Conservation (phyloP, 2,329 filamentous ascomycete species). For the Cladosporium colombiae region DNA sequence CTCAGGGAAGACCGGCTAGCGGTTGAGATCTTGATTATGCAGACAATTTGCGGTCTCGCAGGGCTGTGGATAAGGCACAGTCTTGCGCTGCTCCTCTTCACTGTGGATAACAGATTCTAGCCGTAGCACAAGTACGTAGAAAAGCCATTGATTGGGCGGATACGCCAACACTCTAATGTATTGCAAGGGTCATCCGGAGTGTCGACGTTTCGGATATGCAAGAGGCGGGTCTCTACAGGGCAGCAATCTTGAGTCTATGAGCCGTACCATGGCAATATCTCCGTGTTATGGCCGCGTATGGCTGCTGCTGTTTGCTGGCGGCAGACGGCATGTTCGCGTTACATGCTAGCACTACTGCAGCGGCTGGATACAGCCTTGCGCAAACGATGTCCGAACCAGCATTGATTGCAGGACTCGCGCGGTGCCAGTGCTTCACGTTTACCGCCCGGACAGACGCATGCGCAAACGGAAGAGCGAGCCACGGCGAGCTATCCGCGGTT, state of each 20-base stretch:
- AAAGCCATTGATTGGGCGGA: constrained; percentile 7
- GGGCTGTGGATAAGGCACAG: constrained; percentile 84
- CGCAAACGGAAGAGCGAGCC: neutral
- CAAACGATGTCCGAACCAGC: neutral
- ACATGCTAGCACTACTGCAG: neutral
- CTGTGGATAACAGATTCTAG: constrained; percentile 69
- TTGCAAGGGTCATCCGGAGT: neutral
- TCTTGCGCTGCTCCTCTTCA: constrained; percentile 84
- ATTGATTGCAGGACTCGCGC: neutral
- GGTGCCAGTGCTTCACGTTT: constrained; percentile 4
- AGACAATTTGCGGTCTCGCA: constrained; percentile 72
- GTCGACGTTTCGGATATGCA: constrained; percentile 9
- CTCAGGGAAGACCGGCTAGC: constrained; percentile 84
- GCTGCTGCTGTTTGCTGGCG: neutral
- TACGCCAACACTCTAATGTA: neutral
- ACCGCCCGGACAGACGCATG: neutral
- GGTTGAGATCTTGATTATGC: constrained; percentile 75
- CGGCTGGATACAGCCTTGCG: constrained; percentile 2
- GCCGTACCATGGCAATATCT: neutral
- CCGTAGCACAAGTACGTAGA: constrained; percentile 14
- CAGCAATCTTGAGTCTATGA: neutral
- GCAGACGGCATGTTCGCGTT: neutral
- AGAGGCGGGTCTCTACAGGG: constrained; percentile 7
- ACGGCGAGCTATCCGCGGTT: neutral
- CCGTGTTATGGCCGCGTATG: neutral